Evolutionary conservation across 257 asterid genomes (phyloP).

Genomic region (Solanum microdontum): DNA sequence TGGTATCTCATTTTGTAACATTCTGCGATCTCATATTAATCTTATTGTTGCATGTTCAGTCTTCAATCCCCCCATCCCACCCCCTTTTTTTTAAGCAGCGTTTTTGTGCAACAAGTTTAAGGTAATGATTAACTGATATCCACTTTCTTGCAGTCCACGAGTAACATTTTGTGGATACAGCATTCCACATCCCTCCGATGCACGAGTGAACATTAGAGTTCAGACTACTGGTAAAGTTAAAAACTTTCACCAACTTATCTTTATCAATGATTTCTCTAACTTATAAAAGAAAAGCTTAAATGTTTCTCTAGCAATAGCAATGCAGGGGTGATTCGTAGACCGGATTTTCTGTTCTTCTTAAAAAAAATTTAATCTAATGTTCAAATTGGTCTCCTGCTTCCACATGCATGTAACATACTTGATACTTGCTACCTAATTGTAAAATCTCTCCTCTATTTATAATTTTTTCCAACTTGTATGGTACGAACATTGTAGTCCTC

Average conservation of each 20-base stretch:
- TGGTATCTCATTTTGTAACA: background rate
- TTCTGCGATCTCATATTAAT: background rate
- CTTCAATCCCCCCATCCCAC: background rate
- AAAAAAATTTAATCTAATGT: background rate
- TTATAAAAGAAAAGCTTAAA: background rate
- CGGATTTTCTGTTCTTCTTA: background rate
- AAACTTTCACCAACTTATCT: background rate
- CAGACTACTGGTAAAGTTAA: background rate
- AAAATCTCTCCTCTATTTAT: background rate
- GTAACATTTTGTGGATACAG: slow-evolving; percentile 75
- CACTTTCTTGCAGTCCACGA: slow-evolving; percentile 51
- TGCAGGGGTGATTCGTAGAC: background rate
- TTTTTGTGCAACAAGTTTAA: background rate
- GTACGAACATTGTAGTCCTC: background rate
- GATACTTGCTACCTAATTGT: background rate
- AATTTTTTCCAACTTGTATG: background rate
- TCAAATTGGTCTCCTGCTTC: background rate
- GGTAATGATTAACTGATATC: background rate
- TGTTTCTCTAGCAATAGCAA: background rate
- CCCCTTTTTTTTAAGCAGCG: background rate
- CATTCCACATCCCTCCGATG: slow-evolving; percentile 72
- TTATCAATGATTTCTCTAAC: background rate
- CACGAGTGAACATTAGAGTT: background rate
- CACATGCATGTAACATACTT: background rate
- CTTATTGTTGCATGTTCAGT: background rate